phyloP scores from a whole-genome alignment of 805 yeast genomes.

The Nakazawaea ambrosiae region DNA sequence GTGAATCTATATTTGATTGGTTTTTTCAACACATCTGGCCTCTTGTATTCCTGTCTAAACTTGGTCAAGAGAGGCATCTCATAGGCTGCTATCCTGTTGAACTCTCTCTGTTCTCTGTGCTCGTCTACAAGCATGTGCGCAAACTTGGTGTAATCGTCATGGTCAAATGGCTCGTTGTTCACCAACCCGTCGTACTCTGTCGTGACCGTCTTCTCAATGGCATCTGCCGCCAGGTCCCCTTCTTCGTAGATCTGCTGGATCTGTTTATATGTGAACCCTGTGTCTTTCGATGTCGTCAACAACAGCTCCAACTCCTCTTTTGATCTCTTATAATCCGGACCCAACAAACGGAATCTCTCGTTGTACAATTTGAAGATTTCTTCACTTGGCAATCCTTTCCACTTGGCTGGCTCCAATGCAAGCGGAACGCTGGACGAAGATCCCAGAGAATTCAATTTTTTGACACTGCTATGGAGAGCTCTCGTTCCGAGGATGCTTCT shows the following conservation, averaged over 20 bases:
- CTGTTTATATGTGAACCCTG: conserved; percentile 24
- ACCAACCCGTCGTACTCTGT: conserved; percentile 30
- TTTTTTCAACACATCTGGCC: conserved; percentile 31
- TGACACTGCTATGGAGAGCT: too few species aligned
- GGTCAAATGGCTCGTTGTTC: conserved; percentile 33
- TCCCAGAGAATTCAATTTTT: too few species aligned
- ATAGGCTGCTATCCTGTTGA: conserved; percentile 80
- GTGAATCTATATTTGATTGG: conserved; percentile 69
- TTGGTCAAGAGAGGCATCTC: conserved; percentile 83
- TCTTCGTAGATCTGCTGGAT: conserved; percentile 30
- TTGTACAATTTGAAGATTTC: conserved; percentile 54
- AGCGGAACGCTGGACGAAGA: conserved; percentile 25
- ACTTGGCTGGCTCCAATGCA: conserved; percentile 56
- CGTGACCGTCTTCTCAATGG: conserved; percentile 23
- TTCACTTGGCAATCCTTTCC: conserved; percentile 65
- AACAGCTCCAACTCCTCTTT: conserved; percentile 52
- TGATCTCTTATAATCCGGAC: conserved; percentile 40
- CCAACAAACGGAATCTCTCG: conserved; percentile 48
- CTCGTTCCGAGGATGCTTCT: too few species aligned
- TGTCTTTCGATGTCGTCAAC: conserved; percentile 35
- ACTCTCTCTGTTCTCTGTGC: conserved; percentile 68
- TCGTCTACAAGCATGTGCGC: conserved; percentile 69
- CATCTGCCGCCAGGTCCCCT: conserved; percentile 35
- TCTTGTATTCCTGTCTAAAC: conserved; percentile 62
- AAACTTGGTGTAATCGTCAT: conserved; percentile 58